Evolutionary conservation across 345 rosid species (phyloP).

Genomic region (Rhodomyrtus tomentosa): DNA sequence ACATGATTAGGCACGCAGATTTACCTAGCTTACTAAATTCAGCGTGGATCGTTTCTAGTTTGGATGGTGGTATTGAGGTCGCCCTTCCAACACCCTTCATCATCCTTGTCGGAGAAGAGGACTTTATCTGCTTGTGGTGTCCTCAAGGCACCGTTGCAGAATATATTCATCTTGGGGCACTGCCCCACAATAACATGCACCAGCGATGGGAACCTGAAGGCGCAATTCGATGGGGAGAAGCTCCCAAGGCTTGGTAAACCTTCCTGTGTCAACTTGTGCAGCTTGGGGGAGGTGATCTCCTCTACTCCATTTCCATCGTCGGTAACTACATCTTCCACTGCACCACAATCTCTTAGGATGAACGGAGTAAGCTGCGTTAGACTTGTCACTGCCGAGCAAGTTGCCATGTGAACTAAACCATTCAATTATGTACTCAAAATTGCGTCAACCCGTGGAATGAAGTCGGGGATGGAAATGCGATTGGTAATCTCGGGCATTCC

Average conservation of each 20-base stretch:
- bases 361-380: background rate
- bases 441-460: fast-evolving
- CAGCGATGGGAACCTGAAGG: background rate
- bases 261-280: fast-evolving
- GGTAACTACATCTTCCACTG: background rate
- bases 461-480: background rate
- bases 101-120: fast-evolving
- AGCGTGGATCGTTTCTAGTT: fast-evolving
- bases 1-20: background rate
- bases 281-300: background rate
- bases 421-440: fast-evolving
- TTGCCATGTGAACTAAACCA: background rate
- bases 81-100: fast-evolving
- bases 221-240: background rate
- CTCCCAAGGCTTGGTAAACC: background rate
- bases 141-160: background rate
- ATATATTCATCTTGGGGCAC: background rate
- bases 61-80: background rate
- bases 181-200: fast-evolving
- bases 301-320: background rate
- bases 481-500: background rate
- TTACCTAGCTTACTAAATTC: background rate
- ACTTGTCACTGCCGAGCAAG: background rate
- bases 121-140: background rate
- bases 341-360: background rate